Base-by-base conservation (phyloP, 2,329 filamentous ascomycete species). In the Hymenoscyphus repandus region DNA sequence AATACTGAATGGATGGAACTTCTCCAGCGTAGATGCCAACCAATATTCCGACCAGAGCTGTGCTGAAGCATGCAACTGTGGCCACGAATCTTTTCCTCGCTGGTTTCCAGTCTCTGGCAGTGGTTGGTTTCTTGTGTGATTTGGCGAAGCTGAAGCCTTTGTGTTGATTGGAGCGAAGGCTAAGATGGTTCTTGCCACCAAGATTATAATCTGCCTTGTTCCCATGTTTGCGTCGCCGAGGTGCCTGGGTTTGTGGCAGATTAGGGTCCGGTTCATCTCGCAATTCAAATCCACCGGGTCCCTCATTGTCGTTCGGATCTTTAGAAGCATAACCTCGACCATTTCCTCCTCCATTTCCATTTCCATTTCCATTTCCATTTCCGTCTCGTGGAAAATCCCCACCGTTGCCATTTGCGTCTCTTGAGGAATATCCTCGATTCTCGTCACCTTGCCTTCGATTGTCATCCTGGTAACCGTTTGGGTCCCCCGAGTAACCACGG, bases 1-100 rank as follows among this genome's bases (percentile, higher is more conserved):
- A 83, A 65, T 90, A 90, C 63, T 90, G 86, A 22, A 91, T 88
- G 3, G 82, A 80, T n/a, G 87, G 86, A 1, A 90, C 86, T 58
- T 90, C 77, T 2, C 87, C 88, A 49, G 85, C 83, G 64, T 90
- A 92, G 18, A 90, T 85, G 1, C 88, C 87, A 51, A 88, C 72
- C 18, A 90, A 72, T 22, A 87, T 70, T 0, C 87, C 87, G 41
- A 90, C 74, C 48, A 89, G 71, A 12, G 83, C 81, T 5, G 86
- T 89, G 59, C 86, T 89, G 57, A 85, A 70, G 63, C 88, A 91
- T 9, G 85, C 82, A 51, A 89, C 79, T 3, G 74, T 68, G 3
- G 88, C 87, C 20, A 82, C 78, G 53, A 86, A 79, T 52, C 85
- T 72, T 67, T 91, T 92, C 57, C 85, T 80, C 17, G 69, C 65